Conservation (phyloP, 495 filamentous ascomycete genomes). For the Articulospora tetracladia region DNA sequence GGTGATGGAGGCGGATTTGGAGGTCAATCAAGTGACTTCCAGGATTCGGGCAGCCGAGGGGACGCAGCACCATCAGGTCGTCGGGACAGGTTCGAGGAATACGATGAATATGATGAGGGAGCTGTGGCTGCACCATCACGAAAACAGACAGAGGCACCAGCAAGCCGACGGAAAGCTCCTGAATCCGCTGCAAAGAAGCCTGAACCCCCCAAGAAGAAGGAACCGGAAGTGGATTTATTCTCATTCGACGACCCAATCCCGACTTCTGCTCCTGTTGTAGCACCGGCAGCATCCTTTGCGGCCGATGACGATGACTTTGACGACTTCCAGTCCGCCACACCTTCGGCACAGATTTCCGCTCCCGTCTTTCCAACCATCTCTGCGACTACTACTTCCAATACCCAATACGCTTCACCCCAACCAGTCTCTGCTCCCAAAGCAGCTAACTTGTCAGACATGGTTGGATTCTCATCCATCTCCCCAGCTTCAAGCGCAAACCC, state of each 20-base stretch:
- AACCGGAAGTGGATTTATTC: conserved; percentile 83
- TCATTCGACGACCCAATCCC: conserved; percentile 71
- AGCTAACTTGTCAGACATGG: conserved; percentile 72
- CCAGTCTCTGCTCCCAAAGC: conserved; percentile 78
- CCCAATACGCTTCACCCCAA: conserved; percentile 75
- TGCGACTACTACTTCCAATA: conserved; percentile 58
- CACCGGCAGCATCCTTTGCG: conserved; percentile 44
- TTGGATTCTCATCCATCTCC: conserved; percentile 76
- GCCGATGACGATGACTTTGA: conserved; percentile 94
- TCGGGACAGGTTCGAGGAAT: conserved; percentile 87
- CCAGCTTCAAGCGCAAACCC: conserved; percentile 57
- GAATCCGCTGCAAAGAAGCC: conserved; percentile 42
- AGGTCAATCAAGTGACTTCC: conserved; percentile 61
- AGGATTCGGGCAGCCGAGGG: conserved; percentile 51
- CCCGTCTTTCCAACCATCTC: conserved; percentile 37
- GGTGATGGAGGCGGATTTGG: conserved; percentile 93
- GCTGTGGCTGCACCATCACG: conserved; percentile 39
- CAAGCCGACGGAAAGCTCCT: conserved; percentile 24
- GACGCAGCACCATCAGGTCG: conserved; percentile 18
- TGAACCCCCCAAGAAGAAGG: conserved; percentile 72
- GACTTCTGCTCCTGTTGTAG: conserved; percentile 39
- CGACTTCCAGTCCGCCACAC: conserved; percentile 90
- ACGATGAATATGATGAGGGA: conserved; percentile 91
- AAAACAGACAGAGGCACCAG: conserved; percentile 33
- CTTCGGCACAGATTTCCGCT: conserved; percentile 43